Base-by-base conservation (phyloP, 169 alveolate species). In the Eimeria sp. region DNA sequence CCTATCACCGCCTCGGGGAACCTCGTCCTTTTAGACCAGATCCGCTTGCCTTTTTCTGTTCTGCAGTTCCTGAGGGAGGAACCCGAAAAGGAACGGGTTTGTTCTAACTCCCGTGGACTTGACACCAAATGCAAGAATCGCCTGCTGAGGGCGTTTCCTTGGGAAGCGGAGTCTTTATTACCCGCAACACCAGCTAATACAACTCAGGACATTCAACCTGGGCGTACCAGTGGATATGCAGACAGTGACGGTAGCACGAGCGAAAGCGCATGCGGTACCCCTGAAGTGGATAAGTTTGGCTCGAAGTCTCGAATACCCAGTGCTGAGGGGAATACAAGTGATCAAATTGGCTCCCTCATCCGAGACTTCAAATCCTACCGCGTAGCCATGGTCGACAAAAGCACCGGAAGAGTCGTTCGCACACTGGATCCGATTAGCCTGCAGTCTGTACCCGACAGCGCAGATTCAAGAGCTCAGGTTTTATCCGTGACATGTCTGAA, bases 11-110 rank as follows among this genome's bases (percentile, higher is more conserved):
- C 74, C 11, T 82, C 52, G 90, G 90, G 90, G n/a, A 82, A n/a
- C 52, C 90, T 82, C 54, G 90, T 82, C 46, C 90, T 82, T 11
- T 30, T 82, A 33, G 78, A 85, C 60, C 76, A 85, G 80, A 33
- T 40, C 64, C 77, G 30, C 30, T 40, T 85, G 91, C 80, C 91
- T 11, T 85, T 20, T 14, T 60, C 91, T 40, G 60, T 85, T 23
- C 27, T 85, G 77, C 91, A 62, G 30, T 85, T 85, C 46, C 91
- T 85, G 4, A 78, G 91, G 43, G 10, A 62, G 20, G 91, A 60
- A 37, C 91, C 91, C 9, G 78, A 58, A 43, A 4, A 20, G n/a
- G 11, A 30, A 62, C 13, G 91, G 37, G 58, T 27, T 27, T n/a
- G 62, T n/a, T n/a, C n/a, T n/a, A n/a, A n/a, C n/a, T n/a, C n/a